Conservation (phyloP, 176 grass and related monocot species). For the Echinochloa phyllopogon region DNA sequence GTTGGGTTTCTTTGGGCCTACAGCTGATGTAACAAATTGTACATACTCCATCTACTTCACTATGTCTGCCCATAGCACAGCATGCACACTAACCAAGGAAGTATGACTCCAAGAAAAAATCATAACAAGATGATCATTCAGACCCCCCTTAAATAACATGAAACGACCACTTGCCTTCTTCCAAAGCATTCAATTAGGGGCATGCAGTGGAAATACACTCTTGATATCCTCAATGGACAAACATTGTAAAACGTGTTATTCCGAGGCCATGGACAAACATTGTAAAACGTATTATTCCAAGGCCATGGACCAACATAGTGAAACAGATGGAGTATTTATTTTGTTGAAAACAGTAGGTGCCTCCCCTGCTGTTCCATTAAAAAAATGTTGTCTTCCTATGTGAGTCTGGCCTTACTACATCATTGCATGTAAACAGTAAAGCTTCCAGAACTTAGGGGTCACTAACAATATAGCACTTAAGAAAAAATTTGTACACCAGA, state of each 20-base stretch:
- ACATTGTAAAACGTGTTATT: too few species aligned
- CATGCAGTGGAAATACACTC: too few species aligned
- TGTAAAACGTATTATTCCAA: too few species aligned
- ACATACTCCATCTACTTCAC: background rate
- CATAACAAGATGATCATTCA: background rate
- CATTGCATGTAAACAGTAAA: background rate
- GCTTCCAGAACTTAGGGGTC: background rate
- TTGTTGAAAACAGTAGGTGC: background rate
- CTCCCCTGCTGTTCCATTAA: background rate
- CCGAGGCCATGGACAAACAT: too few species aligned
- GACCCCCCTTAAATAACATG: background rate
- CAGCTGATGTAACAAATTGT: background rate
- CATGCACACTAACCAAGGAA: background rate
- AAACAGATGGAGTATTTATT: background rate
- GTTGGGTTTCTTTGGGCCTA: background rate
- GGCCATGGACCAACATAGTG: too few species aligned
- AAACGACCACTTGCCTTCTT: background rate
- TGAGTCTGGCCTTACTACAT: constrained; percentile 7
- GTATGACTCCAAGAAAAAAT: too few species aligned
- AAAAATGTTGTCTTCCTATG: background rate
- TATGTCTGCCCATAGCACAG: background rate
- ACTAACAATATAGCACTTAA: constrained; percentile 6
- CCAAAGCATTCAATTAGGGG: too few species aligned
- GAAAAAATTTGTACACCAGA: background rate
- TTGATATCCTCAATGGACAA: too few species aligned